Evolutionary conservation across 192 early-diverging fungal genomes (phyloP).

Genomic region (Chytriomyces sp.): DNA sequence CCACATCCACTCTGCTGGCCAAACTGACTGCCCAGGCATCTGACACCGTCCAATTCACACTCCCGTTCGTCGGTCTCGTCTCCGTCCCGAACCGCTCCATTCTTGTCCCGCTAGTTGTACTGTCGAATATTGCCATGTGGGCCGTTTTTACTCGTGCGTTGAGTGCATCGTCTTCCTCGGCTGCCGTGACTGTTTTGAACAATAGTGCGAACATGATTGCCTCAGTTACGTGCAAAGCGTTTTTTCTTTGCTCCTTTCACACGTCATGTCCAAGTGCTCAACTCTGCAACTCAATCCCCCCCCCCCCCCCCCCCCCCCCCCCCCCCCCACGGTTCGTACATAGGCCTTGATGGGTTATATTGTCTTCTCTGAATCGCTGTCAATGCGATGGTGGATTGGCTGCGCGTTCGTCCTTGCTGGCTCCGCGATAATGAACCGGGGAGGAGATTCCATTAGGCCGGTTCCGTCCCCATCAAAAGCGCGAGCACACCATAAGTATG

Average conservation of each 20-base stretch:
- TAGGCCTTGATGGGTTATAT: slow-evolving; percentile 74
- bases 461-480: no score
- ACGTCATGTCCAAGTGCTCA: not conserved
- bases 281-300: no score
- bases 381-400: slow-evolving; percentile 86
- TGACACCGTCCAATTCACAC: no score
- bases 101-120: slow-evolving; percentile 66
- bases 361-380: slow-evolving; percentile 75
- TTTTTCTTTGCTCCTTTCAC: not conserved
- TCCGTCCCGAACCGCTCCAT: slow-evolving; percentile 50
- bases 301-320: no score
- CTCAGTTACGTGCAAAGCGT: slow-evolving; percentile 43
- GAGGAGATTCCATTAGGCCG: not conserved
- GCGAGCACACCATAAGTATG: no score
- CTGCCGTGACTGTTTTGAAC: slow-evolving; percentile 79
- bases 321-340: not conserved
- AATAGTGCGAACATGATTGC: slow-evolving; percentile 78
- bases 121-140: slow-evolving; percentile 88
- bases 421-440: slow-evolving; percentile 56
- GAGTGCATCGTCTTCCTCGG: slow-evolving; percentile 71
- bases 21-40: slow-evolving; percentile 58
- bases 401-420: slow-evolving; percentile 76
- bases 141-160: slow-evolving; percentile 84
- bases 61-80: slow-evolving; percentile 23
- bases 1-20: slow-evolving; percentile 79